Evolutionary conservation across 139 green algal genomes (phyloP).

Genomic region (Auxenochlorella protothecoides): DNA sequence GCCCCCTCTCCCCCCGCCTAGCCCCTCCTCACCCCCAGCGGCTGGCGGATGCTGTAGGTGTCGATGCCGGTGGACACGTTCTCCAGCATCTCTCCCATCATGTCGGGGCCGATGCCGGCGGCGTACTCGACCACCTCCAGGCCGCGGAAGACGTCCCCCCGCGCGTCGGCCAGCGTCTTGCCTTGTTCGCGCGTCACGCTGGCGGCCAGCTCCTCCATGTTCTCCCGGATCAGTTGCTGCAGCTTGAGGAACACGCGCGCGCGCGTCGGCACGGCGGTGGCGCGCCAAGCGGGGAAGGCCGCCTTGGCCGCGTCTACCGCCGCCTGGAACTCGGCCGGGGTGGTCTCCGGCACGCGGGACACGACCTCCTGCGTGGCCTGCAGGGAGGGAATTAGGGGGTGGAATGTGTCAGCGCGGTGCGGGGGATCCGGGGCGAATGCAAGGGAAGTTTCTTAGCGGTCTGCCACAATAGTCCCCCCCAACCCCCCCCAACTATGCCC

Average conservation of each 20-base stretch:
- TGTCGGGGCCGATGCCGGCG: slow-evolving; percentile 51
- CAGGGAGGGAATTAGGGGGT: too few species aligned
- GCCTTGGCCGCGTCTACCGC: slow-evolving; percentile 68
- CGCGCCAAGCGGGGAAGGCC: slow-evolving; percentile 74
- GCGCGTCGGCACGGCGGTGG: slow-evolving; percentile 61
- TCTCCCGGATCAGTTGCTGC: slow-evolving; percentile 66
- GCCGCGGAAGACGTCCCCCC: slow-evolving; percentile 87
- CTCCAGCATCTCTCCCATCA: slow-evolving; percentile 79
- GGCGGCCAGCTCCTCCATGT: slow-evolving; percentile 82
- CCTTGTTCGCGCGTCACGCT: slow-evolving; percentile 85
- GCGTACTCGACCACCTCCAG: slow-evolving; percentile 95
- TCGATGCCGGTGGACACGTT: slow-evolving; percentile 88
- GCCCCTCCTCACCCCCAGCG: slow-evolving; percentile 64
- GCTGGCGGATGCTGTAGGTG: slow-evolving; percentile 83
- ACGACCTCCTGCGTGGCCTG: slow-evolving; percentile 82
- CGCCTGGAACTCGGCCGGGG: slow-evolving; percentile 70
- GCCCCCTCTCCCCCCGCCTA: too few species aligned
- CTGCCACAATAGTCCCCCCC: too few species aligned
- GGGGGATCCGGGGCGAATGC: too few species aligned
- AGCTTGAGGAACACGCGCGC: slow-evolving; percentile 86
- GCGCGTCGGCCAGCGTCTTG: slow-evolving; percentile 88
- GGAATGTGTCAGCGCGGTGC: background rate
- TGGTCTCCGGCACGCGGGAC: slow-evolving; percentile 62
- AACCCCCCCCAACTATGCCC: background rate
- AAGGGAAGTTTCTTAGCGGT: too few species aligned